Base-by-base conservation (phyloP, 2,329 filamentous ascomycete genomes). In the Colletotrichum limetticola region DNA sequence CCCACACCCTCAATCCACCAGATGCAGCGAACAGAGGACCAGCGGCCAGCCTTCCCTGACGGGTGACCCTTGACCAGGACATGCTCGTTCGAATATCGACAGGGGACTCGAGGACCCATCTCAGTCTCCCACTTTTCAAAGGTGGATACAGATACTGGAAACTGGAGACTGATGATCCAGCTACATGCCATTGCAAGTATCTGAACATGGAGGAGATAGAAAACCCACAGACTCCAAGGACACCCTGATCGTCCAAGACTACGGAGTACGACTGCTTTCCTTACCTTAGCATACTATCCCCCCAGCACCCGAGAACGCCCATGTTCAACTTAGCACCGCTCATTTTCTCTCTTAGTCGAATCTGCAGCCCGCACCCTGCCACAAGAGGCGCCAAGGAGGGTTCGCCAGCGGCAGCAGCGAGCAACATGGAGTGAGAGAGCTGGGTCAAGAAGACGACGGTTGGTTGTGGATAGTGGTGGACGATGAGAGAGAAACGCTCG, bases 41-140 rank as follows among this genome's bases (percentile, higher is more conserved):
- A 70, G 64, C 46, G 55, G 66, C 70, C 66, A 72, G 70, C 65
- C 69, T 72, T 59, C 65, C 66, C 42, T 72, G 69, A 72, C 59
- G 65, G 65, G 65, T 69, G 69, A 72, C 69, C 65, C 65, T 72
- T 52, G 53, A 46, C 65, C 65, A 55, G 49, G 58, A 69, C 69
- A 68, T 42, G 58, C 57, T 58, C 24, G 53, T 42, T 37, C 30
- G 49, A 35, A 52, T 28, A 55, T 56, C 42, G 66, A 53, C 49
- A 63, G 16, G 35, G 49, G 30, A 14, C 35, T 35, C 28, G 58
- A 58, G 46, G n/a, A 9, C 49, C 55, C 57, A 58, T n/a, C 28
- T 58, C 58, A 19, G 42, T 24, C 65, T 57, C 60, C n/a, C 53
- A 46, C 64, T 56, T 59, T 22, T 12, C 2, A n/a, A 24, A 46